Evolutionary conservation across 352 stramenopile species (phyloP), one percentile per base, ranked within the genome.

Genomic region (Pythium aquatile): DNA sequence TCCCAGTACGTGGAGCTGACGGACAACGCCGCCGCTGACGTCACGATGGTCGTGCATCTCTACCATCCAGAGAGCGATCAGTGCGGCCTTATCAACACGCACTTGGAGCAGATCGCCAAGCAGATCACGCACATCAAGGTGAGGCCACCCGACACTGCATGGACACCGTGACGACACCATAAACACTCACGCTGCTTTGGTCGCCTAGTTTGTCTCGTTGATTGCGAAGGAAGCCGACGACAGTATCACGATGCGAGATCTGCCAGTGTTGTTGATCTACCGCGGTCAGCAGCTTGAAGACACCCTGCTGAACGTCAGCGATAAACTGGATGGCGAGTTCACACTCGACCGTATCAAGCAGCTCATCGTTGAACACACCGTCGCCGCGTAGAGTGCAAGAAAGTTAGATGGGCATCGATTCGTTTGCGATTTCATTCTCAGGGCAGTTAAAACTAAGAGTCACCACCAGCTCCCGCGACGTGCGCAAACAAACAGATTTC

Each of bases 401-500:
- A 47, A 59, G 20, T 24, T 24, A 24, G 37, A 33, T 20, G 3
- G 48, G 44, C 28, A 26, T 26, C 9, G 33, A 8, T 29, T 29
- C 3, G 3, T 29, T 29, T 20, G 3, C 42, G 2, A 49, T 49
- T 49, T 49, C 42, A 49, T 49, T 49, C 42, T 14, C 16, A 11
- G 5, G 1, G 8, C 11, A 1, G 2, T 14, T 29, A 5, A 10
- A 37, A 14, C 42, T 49, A 49, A 29, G 42, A 30, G 20, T 49
- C 17, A 11, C 42, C 42, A 14, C 28, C 26, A 29, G 20, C 30
- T 14, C 47, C 29, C n/a, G 47, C 39, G 29, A 74, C 56, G 64
- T 95, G 86, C 8, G 75, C 74, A 61, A 91, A 95, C 55, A 95
- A 55, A 58, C 86, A 95, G 32, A 74, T 75, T 58, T 91, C 83